Base-by-base conservation (phyloP, 331 rosid genomes). In the Pyrus hybrid region DNA sequence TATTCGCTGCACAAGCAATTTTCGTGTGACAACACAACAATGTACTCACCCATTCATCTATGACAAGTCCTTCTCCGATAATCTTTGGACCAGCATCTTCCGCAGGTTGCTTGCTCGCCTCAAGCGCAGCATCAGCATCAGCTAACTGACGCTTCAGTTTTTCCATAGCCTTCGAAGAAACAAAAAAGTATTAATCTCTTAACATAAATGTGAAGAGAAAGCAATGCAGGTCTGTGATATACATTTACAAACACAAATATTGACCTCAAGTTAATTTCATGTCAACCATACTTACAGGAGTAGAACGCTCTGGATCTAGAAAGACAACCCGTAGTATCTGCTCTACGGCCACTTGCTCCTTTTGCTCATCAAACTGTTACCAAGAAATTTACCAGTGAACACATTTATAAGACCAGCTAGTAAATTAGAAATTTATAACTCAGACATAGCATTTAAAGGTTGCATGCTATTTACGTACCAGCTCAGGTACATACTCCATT, bases 281-380 rank as follows among this genome's bases (percentile, higher is more conserved):
- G 70, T 32, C 43, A 49, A 73, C 37, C 57, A 35, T 20, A 87
- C 94, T 85, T 79, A 93, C 98, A 5, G 94, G 88, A 79, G 82
- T 83, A 10, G 97, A 81, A 53, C 88, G 96, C 82, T 86, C 97
- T 26, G 98, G 87, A 80, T 93, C 98, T 58, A 93, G 84, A 82
- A 93, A 93, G 70, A 90, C 88, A 81, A 85, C 98, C 28, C 93
- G 94, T 81, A 93, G 21, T 76, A 93, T 87, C 87, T 91, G 96
- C 80, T 93, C 98, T 69, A 91, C 70, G 33, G 97, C 84, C 62
- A 91, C 97, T 85, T 88, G 96, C 22, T 91, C 97, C 85, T 88
- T 91, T 82, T 86, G 98, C 87, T 93, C 98, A 74, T 93, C 98
- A 80, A 93, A 93, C 98, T 93, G 82, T 33, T 70, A 47, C 71